These are phyloP conservation scores for Geum urbanum DNA, from an alignment of 306 rosid species.

Conservation along the genomic window DNA sequence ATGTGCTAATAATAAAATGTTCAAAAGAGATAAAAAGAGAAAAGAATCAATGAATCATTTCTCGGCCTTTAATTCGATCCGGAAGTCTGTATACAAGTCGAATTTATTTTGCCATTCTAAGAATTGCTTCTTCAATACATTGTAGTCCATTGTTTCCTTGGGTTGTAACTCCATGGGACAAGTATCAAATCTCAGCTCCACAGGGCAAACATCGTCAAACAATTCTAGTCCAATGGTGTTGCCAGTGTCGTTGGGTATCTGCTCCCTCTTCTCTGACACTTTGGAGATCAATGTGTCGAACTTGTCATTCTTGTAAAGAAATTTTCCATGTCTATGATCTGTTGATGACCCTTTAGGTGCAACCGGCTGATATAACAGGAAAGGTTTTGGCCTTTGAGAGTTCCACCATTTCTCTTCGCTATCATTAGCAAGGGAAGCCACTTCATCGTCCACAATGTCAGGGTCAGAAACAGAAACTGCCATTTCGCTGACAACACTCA, in stretches of 20 bases:
- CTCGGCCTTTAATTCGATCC: conserved; percentile 21
- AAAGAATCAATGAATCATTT: not conserved
- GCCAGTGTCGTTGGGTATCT: conserved; percentile 16
- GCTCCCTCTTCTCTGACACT: conserved; percentile 8
- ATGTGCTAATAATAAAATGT: too few species aligned
- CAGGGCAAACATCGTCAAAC: conserved; percentile 47
- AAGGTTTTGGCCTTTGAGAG: conserved; percentile 14
- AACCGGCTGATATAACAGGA: conserved; percentile 14
- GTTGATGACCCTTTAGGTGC: not conserved
- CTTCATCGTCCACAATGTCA: not conserved
- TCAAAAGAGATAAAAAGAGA: too few species aligned
- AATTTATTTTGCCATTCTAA: conserved; percentile 43
- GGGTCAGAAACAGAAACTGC: not conserved
- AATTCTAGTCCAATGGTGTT: conserved; percentile 35
- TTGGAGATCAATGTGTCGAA: conserved; percentile 13
- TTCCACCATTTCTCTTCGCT: conserved; percentile 4
- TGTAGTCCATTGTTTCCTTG: conserved; percentile 26
- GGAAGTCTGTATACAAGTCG: conserved; percentile 32
- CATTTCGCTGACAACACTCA: conserved; percentile 14
- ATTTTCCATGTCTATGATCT: not conserved
- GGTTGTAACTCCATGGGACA: conserved; percentile 26
- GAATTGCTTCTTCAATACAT: conserved; percentile 39
- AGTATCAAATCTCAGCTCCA: conserved; percentile 44
- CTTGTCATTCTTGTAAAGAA: conserved; percentile 5
- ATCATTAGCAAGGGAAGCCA: conserved; percentile 5